Percentiles rank a stretch among this genome's conserved stretches.
These are phyloP conservation scores for Solanum habrochaites DNA, from an alignment of 257 asterid species.

Conservation along the genomic window DNA sequence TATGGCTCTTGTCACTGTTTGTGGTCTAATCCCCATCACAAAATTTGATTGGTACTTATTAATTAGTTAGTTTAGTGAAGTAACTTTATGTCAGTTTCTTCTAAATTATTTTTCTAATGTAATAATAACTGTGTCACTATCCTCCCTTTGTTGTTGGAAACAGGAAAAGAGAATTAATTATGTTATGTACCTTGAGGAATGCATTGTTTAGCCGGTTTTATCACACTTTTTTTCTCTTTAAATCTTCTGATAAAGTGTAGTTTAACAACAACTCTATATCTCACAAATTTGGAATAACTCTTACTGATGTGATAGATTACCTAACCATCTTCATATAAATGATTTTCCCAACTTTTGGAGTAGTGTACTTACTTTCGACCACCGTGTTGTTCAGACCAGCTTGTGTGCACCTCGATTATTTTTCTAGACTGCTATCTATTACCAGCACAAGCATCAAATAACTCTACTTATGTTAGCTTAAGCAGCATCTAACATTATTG, in stretches of 20 bases:
- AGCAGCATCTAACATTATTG: too few relatives aligned
- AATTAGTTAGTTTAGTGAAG: too few relatives aligned
- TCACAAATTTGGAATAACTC: background rate
- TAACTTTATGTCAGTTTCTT: background rate
- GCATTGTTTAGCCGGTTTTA: background rate
- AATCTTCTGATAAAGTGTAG: background rate
- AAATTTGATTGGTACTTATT: conserved; percentile 2
- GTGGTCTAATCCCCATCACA: conserved; percentile 40
- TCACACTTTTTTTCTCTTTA: too few relatives aligned
- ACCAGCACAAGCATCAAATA: background rate
- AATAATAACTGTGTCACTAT: too few relatives aligned
- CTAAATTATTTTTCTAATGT: background rate
- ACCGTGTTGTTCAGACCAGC: background rate
- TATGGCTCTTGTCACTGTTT: conserved; percentile 52
- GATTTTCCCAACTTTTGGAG: too few relatives aligned
- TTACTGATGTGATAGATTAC: background rate
- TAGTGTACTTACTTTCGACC: too few relatives aligned
- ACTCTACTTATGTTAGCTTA: too few relatives aligned
- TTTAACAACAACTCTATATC: background rate
- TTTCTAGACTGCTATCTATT: background rate
- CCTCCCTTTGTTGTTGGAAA: too few relatives aligned
- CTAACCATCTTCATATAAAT: background rate
- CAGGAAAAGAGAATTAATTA: background rate
- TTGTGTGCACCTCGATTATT: background rate
- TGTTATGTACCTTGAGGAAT: background rate